Percentiles rank a stretch among this genome's conserved stretches.
These are phyloP conservation scores for Fusarium sororula DNA, from an alignment of 2,329 filamentous ascomycete genomes.

Conservation along the genomic window DNA sequence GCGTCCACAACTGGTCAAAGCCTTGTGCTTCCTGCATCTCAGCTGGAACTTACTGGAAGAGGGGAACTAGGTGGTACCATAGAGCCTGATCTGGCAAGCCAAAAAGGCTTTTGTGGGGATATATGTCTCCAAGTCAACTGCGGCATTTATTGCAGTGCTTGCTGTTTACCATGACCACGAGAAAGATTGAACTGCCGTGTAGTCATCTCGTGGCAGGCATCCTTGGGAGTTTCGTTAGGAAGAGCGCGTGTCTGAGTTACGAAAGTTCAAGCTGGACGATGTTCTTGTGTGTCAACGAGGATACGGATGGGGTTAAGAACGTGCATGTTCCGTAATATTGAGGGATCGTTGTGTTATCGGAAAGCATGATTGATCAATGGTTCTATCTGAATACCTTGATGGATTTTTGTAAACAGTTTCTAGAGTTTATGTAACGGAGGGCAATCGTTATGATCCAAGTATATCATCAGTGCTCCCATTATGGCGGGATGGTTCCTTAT, in stretches of 20 bases:
- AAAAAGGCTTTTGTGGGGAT: neutral
- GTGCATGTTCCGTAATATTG: accelerated
- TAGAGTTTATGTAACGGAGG: accelerated
- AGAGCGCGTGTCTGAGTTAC: neutral
- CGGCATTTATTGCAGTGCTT: too few species aligned
- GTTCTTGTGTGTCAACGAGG: accelerated
- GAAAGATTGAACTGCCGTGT: too few species aligned
- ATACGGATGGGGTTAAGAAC: accelerated
- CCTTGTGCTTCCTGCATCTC: neutral
- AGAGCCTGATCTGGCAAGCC: neutral
- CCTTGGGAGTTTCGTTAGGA: accelerated
- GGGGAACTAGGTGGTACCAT: neutral
- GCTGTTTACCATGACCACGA: accelerated
- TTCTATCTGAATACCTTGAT: neutral
- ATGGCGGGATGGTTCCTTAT: neutral
- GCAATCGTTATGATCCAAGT: neutral
- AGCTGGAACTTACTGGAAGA: neutral
- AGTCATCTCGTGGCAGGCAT: neutral
- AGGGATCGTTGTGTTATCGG: accelerated
- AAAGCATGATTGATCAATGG: neutral
- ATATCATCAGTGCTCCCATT: neutral
- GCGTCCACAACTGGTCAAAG: neutral
- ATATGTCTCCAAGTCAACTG: accelerated
- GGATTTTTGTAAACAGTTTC: neutral
- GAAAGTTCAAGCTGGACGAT: accelerated